Conservation (phyloP, 2,329 filamentous ascomycete species). For the Fusarium xylarioides region DNA sequence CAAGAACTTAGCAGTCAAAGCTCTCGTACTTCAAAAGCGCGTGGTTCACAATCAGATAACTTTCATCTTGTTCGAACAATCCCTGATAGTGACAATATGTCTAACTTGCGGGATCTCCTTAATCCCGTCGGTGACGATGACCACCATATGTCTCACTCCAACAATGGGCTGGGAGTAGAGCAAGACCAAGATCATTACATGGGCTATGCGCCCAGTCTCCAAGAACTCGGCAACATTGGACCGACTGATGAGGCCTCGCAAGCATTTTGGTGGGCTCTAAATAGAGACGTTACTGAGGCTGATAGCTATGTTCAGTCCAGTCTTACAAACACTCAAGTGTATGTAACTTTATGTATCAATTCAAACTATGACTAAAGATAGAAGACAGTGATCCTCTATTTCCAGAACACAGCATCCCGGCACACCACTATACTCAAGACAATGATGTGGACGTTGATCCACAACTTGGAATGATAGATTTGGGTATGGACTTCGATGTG, state of each 20-base stretch:
- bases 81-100: not conserved
- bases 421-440: not conserved
- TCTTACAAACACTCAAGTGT: not conserved
- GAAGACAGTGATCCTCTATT: not conserved
- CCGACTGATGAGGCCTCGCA: not conserved
- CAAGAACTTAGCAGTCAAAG: not conserved
- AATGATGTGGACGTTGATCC: not conserved
- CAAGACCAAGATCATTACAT: not conserved
- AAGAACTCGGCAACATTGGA: not conserved
- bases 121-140: not conserved
- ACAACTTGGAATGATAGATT: not conserved
- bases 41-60: not conserved
- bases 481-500: not conserved
- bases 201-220: accelerated
- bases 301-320: not conserved
- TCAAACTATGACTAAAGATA: not conserved
- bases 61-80: accelerated
- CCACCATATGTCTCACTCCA: accelerated
- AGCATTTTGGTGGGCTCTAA: not conserved
- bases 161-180: accelerated
- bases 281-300: not conserved
- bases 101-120: not conserved
- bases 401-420: not conserved
- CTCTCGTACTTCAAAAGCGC: not conserved
- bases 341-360: accelerated